Evolutionary conservation across 805 yeast genomes (phyloP).

Genomic region (Saccharomycopsis synnaedendra): DNA sequence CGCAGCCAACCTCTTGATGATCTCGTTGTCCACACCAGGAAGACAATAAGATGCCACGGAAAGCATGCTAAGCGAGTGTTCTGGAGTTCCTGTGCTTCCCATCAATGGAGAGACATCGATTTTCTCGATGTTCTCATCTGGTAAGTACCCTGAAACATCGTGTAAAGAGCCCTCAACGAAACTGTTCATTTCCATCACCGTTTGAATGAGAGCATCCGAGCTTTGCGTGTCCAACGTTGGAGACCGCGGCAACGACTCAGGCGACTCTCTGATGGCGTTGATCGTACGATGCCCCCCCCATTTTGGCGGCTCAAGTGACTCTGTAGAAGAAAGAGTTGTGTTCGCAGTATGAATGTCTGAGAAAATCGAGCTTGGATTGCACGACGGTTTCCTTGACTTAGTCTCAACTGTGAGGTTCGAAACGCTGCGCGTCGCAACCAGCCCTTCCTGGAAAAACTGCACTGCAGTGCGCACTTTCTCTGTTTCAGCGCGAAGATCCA

Average conservation of each 20-base stretch:
- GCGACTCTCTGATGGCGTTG: neutral
- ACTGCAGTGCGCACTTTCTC: neutral
- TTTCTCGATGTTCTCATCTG: neutral
- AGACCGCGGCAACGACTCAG: neutral
- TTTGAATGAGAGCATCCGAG: constrained; percentile 4
- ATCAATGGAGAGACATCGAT: neutral
- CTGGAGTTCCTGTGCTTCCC: neutral
- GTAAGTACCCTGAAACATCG: neutral
- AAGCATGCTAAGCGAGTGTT: constrained; percentile 9
- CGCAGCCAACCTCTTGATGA: constrained; percentile 67
- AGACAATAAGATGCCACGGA: constrained; percentile 10
- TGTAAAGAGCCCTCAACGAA: neutral
- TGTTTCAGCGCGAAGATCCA: neutral
- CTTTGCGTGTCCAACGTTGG: neutral
- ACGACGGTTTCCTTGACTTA: neutral
- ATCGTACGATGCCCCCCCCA: neutral
- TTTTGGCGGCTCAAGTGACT: neutral
- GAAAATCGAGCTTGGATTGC: constrained; percentile 4
- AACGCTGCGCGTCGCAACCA: neutral
- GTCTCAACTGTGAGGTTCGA: neutral
- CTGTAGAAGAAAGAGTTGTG: neutral
- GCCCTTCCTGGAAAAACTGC: constrained; percentile 2
- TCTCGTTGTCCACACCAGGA: constrained; percentile 40
- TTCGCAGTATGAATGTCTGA: constrained; percentile 3
- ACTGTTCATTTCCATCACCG: constrained; percentile 5